Evolutionary conservation across 208 protist genomes (phyloP), one percentile per base, ranked within the genome.

Genomic region (Leishmania guyanensis): DNA sequence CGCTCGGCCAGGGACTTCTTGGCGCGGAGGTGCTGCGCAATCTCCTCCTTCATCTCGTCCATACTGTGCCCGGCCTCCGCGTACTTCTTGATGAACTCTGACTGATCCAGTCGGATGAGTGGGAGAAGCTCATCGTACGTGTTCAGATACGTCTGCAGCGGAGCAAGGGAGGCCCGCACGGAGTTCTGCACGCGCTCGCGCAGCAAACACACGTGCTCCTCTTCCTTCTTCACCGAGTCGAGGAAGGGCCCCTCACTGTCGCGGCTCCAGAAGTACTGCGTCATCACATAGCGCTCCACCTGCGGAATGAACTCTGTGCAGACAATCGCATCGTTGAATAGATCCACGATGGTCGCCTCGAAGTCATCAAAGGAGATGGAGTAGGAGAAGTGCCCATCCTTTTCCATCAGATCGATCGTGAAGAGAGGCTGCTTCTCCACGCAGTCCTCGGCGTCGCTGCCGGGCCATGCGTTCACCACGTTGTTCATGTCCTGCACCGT

Each of bases 341-440:
- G 88, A 64, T 94, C 84, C 54, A 98, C 85, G 39, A 98, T 94
- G 33, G 86, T 91, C 29, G 91, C 70, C 84, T 98, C 93, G 90
- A 98, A 97, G 71, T 97, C 90, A 29, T 88, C 84, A 77, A 92
- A 94, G 33, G 96, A 90, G 76, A 96, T 97, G 79, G 87, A 93
- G 86, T 98, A 98, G 58, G 92, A 90, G 75, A 98, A 98, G 80
- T 84, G 82, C 51, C 89, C 91, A 54, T 96, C 88, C 65, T 75
- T 79, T 81, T 98, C 96, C 33, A 95, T 89, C 16, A 98, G 88
- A 75, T 93, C 89, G 81, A 98, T 96, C 17, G 91, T 98, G 85
- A 98, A 98, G 53, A 98, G 92, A 39, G 96, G 96, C 83, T 97
- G 94, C 88, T 98, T 98, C 87, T 98, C 94, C 16, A 98, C 93